A percentile compares a stretch with the other conserved stretches of the same genome.
These are phyloP conservation scores for Lactarius hatsudake DNA, from an alignment of 768 basidiomycete species.

Conservation along the genomic window DNA sequence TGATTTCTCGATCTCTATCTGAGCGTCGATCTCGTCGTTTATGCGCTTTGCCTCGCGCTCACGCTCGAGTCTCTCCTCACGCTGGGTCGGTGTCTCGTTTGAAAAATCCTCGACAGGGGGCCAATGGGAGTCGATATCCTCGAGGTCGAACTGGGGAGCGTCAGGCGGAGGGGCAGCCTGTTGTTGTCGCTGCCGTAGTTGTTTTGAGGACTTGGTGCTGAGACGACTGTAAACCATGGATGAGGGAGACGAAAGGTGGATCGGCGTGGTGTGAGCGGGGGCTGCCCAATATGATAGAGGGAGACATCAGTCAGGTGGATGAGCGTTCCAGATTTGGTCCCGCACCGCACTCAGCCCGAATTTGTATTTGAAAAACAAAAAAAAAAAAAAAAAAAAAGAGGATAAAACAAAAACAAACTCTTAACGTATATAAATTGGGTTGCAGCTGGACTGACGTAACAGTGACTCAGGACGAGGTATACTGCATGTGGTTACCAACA, in stretches of 20 bases:
- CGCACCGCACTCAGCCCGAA: background rate
- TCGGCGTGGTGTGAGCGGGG: background rate
- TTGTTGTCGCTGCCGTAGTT: background rate
- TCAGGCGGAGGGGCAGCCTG: background rate
- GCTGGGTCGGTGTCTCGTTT: constrained; percentile 44
- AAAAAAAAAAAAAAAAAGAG: background rate
- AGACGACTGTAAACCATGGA: constrained; percentile 5
- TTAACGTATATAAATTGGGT: no score
- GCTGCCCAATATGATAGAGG: background rate
- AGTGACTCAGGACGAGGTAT: background rate
- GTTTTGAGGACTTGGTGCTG: background rate
- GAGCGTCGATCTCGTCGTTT: constrained; percentile 56
- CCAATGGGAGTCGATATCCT: constrained; percentile 29
- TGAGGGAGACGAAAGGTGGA: background rate
- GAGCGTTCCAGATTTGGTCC: background rate
- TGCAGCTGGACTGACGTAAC: background rate
- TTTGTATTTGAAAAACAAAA: background rate
- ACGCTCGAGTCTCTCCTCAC: constrained; percentile 38
- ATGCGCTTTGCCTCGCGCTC: constrained; percentile 50
- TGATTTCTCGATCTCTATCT: constrained; percentile 46
- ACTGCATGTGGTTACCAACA: constrained; percentile 5
- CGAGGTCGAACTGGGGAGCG: constrained; percentile 17
- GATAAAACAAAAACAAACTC: background rate
- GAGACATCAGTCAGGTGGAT: background rate
- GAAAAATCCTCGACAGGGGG: constrained; percentile 35